A percentile compares a stretch with the other conserved stretches of the same genome.
Evolutionary conservation across 495 filamentous ascomycete species (phyloP).

Genomic region (Aspergillus heteromorphus): DNA sequence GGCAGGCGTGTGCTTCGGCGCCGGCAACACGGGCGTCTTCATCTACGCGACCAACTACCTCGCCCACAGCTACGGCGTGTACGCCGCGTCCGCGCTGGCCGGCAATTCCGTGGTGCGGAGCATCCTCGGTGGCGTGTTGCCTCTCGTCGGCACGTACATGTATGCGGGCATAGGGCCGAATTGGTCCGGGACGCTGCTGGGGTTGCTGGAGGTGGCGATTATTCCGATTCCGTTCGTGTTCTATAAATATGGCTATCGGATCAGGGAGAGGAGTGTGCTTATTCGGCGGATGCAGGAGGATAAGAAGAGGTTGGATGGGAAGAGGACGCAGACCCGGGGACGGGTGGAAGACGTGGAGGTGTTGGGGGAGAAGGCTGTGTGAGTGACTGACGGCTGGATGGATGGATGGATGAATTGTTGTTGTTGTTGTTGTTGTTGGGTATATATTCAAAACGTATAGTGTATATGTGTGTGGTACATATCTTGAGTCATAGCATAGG

Average conservation of each 20-base stretch:
- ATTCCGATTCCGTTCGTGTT: constrained; percentile 22
- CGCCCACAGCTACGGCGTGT: constrained; percentile 69
- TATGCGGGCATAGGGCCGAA: constrained; percentile 61
- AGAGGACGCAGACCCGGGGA: too few species aligned
- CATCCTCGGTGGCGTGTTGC: constrained; percentile 62
- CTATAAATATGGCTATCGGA: constrained; percentile 22
- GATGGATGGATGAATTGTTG: too few species aligned
- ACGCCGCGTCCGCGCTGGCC: constrained; percentile 69
- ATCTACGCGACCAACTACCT: constrained; percentile 77
- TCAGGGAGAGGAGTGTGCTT: constrained; percentile 17
- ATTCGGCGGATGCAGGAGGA: constrained; percentile 22
- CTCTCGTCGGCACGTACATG: constrained; percentile 68
- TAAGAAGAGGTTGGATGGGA: constrained; percentile 17
- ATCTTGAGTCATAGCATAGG: too few species aligned
- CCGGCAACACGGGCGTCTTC: constrained; percentile 69
- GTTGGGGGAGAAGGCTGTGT: constrained; percentile 13
- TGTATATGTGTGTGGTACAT: too few species aligned
- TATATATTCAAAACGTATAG: too few species aligned
- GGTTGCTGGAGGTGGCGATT: constrained; percentile 19
- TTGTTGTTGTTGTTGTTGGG: too few species aligned
- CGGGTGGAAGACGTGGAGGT: constrained; percentile 12
- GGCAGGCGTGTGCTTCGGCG: constrained; percentile 70
- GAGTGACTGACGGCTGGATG: constrained; percentile 12
- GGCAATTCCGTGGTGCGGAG: constrained; percentile 66
- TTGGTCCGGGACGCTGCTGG: constrained; percentile 63